phyloP scores from a whole-genome alignment of 2,329 filamentous ascomycete species.

The Neonectria hederae region DNA sequence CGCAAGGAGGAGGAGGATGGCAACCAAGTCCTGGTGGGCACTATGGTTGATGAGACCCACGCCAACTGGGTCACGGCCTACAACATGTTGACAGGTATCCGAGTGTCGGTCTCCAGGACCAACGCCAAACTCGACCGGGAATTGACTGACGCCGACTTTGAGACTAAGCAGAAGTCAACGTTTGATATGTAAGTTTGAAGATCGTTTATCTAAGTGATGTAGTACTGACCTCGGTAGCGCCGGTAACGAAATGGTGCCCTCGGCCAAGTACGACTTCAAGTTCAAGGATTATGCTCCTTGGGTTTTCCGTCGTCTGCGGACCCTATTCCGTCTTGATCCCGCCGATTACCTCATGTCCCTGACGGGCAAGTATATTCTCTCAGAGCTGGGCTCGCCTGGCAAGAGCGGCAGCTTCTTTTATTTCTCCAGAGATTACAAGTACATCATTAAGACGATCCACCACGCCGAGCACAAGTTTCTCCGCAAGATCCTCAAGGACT shows the following conservation, averaged over 20 bases:
- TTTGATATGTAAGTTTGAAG: slow-evolving; percentile 85
- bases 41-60: slow-evolving; percentile 96
- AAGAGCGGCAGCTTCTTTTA: slow-evolving; percentile 99
- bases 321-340: slow-evolving; percentile 89
- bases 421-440: slow-evolving; percentile 99
- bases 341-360: slow-evolving; percentile 98
- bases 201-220: background rate
- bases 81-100: slow-evolving; percentile 99
- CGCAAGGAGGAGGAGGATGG: slow-evolving; percentile 89
- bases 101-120: slow-evolving; percentile 93
- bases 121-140: slow-evolving; percentile 96
- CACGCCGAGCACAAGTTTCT: slow-evolving; percentile 92
- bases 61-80: slow-evolving; percentile 98
- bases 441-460: slow-evolving; percentile 99
- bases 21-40: slow-evolving; percentile 93
- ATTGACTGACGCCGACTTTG: slow-evolving; percentile 90
- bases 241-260: slow-evolving; percentile 95
- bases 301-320: slow-evolving; percentile 94
- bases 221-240: slow-evolving; percentile 64
- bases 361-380: slow-evolving; percentile 98
- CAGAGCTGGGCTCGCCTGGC: slow-evolving; percentile 93
- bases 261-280: slow-evolving; percentile 99
- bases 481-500: slow-evolving; percentile 85
- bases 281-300: slow-evolving; percentile 99
- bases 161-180: slow-evolving; percentile 95